Evolutionary conservation across 305 asterid genomes (phyloP), one percentile per base, ranked within the genome.

Genomic region (Rubia peregrina): DNA sequence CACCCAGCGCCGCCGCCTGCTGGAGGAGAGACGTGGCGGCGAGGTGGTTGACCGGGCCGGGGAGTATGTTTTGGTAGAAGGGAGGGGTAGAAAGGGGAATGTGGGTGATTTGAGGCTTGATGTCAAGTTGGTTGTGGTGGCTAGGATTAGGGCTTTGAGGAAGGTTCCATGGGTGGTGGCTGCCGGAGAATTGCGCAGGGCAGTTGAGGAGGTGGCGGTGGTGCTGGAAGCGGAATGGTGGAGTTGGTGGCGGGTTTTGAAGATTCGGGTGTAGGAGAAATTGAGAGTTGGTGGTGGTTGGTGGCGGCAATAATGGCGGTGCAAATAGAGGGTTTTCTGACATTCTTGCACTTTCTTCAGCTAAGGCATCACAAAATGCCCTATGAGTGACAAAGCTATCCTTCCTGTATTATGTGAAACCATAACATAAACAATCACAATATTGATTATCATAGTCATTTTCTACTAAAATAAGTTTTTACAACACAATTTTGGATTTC

Each of bases 301-400:
- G 60, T 11, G 53, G 53, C 53, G 6, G 53, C 53, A 48, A 16
- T 41, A 8, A 8, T 12, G 57, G 57, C 5, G 65, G 30, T 1
- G 67, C 42, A 16, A 80, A 53, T 14, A 82, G 64, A 14, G 91
- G 74, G 75, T 86, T 87, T 12, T 88, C 95, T 14, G 97, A 83
- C 57, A 90, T 83, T 69, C 97, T 81, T 0, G 96, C 94, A 75
- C 89, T 89, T 74, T 90, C 97, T 76, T 86, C 89, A 56, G 97
- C 97, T 66, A 90, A 81, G 13, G 97, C 96, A 73, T 90, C 97
- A 77, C 97, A 89, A 55, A 90, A 90, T 67, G 96, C 97, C 63
- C 96, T 87, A 71, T 90, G 97, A 7, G 92, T 90, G 41, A 90
- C 81, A 78, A 89, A 89, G 76, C 97, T 86, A 68, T 90, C 97